Evolutionary conservation across 75 land plant species (phyloP).

Genomic region (Gnetum montanum): DNA sequence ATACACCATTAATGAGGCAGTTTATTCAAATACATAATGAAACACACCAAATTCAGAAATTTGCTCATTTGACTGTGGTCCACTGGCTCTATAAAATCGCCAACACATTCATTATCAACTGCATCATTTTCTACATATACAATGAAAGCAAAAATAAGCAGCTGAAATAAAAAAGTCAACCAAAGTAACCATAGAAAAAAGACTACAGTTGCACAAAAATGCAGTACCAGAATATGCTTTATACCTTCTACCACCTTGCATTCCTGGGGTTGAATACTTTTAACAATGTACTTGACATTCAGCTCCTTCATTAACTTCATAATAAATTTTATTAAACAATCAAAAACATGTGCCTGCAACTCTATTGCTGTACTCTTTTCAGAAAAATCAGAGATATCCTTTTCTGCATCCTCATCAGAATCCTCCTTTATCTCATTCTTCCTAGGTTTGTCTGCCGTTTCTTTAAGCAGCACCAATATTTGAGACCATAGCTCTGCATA

Average conservation of each 20-base stretch:
- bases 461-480: constrained; percentile 8
- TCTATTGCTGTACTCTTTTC: background rate
- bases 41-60: constrained; percentile 36
- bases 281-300: constrained; percentile 35
- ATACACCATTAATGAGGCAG: no score
- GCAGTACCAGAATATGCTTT: no score
- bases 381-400: background rate
- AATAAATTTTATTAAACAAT: constrained; percentile 19
- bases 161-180: background rate
- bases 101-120: constrained; percentile 17
- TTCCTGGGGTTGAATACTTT: no score
- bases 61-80: constrained; percentile 28
- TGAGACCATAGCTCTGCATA: constrained; percentile 41
- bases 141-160: background rate
- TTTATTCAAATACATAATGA: no score
- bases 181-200: background rate
- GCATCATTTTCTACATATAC: constrained; percentile 1
- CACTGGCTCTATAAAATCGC: constrained; percentile 28
- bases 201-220: no score
- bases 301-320: constrained; percentile 34
- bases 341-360: constrained; percentile 23
- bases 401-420: background rate
- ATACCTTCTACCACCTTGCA: no score
- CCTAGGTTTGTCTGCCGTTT: background rate
- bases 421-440: constrained; percentile 5